A percentile compares a stretch with the other conserved stretches of the same genome.
phyloP scores from a whole-genome alignment of 1,139 yeast species.

The Pichia sp. region DNA sequence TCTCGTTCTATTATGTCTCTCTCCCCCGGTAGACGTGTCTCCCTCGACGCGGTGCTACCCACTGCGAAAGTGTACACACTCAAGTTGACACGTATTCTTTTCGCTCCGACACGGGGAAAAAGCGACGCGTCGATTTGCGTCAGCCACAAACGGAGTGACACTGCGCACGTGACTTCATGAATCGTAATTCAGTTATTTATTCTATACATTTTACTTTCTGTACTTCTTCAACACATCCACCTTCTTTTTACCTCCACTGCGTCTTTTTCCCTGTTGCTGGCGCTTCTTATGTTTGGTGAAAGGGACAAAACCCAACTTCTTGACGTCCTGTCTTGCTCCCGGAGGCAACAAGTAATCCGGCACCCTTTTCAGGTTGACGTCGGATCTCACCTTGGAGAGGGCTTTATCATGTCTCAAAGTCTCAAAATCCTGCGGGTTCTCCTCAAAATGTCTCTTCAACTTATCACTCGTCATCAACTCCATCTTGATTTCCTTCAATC shows the following conservation, averaged over 20 bases:
- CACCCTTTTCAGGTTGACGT: conserved; percentile 81
- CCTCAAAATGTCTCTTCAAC: conserved; percentile 91
- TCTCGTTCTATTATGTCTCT: neutral
- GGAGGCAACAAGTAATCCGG: conserved; percentile 91
- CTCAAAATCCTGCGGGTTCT: conserved; percentile 92
- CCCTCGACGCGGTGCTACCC: neutral
- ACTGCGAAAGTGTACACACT: neutral
- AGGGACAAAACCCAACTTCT: conserved; percentile 71
- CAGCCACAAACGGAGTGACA: too few species aligned
- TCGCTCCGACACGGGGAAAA: neutral
- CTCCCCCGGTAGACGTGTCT: neutral
- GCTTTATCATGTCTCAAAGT: conserved; percentile 90
- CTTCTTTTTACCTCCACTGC: conserved; percentile 34
- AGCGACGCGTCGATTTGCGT: neutral
- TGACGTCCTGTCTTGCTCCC: conserved; percentile 57
- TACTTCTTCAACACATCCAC: conserved; percentile 71
- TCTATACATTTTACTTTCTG: conserved; percentile 35
- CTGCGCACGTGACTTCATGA: neutral
- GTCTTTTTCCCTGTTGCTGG: conserved; percentile 34
- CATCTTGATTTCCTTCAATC: conserved; percentile 82
- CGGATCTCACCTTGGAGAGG: conserved; percentile 76
- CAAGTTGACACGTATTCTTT: neutral
- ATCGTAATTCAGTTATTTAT: neutral
- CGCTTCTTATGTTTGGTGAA: conserved; percentile 54
- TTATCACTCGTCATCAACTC: conserved; percentile 87